These are phyloP conservation scores for Aspergillus novoparasiticus DNA, from an alignment of 2,329 filamentous ascomycete species.

Conservation along the genomic window DNA sequence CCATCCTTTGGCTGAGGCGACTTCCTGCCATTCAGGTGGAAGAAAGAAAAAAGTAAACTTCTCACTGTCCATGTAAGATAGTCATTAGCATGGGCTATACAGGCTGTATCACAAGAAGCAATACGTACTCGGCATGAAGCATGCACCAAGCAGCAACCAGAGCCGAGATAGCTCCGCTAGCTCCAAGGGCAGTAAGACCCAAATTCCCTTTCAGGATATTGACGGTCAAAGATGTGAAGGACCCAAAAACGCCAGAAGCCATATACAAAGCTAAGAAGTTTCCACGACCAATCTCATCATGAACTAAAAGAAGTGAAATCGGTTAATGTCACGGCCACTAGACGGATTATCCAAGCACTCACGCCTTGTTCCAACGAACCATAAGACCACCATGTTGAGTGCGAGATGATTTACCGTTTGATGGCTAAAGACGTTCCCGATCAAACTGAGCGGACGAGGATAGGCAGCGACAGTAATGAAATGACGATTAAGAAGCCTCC, in stretches of 20 bases:
- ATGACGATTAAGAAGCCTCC: constrained; percentile 59
- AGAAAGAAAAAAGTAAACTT: constrained; percentile 46
- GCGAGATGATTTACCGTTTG: constrained; percentile 55
- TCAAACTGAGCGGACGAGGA: constrained; percentile 54
- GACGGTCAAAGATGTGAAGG: constrained; percentile 48
- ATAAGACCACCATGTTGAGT: constrained; percentile 57
- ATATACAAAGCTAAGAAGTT: constrained; percentile 58
- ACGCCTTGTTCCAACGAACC: constrained; percentile 56
- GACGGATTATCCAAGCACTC: constrained; percentile 24
- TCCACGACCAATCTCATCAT: constrained; percentile 59
- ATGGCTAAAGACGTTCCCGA: constrained; percentile 62
- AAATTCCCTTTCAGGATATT: constrained; percentile 49
- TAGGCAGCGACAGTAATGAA: constrained; percentile 56
- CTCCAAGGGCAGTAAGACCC: constrained; percentile 52
- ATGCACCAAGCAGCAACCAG: constrained; percentile 54
- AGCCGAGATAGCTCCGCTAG: constrained; percentile 54
- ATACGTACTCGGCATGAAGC: constrained; percentile 47
- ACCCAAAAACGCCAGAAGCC: constrained; percentile 50
- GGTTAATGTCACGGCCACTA: constrained; percentile 2
- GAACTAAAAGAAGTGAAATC: constrained; percentile 37
- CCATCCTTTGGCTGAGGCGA: constrained; percentile 45
- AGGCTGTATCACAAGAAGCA: neutral
- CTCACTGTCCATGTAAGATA: constrained; percentile 30
- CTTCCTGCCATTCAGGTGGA: constrained; percentile 41
- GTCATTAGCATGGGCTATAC: neutral